Percentiles rank a stretch among this genome's conserved stretches.
phyloP scores from a whole-genome alignment of 176 grass and related monocot genomes.

The Aegilops umbellulata region DNA sequence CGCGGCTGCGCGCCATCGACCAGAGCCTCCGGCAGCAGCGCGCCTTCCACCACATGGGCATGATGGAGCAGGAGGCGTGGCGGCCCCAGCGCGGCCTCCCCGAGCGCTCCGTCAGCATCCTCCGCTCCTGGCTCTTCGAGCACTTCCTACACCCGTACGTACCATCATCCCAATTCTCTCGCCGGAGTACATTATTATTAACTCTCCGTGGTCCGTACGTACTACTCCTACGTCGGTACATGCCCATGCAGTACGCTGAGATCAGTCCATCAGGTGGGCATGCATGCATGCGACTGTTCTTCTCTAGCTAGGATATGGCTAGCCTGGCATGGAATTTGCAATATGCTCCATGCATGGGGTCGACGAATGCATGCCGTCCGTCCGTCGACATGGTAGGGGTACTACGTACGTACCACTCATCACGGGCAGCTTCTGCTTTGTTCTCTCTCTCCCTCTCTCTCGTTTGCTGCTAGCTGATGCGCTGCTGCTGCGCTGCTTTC shows the following conservation, averaged over 20 bases:
- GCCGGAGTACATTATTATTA: neutral
- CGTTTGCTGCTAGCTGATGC: neutral
- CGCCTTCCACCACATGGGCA: constrained; percentile 98
- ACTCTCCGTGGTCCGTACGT: neutral
- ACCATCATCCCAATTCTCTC: neutral
- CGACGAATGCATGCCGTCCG: too few relatives aligned
- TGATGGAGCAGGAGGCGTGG: constrained; percentile 99
- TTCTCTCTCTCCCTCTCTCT: neutral
- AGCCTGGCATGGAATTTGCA: neutral
- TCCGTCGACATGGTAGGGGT: neutral
- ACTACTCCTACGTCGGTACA: neutral
- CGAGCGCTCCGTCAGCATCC: constrained; percentile 82
- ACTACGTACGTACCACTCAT: neutral
- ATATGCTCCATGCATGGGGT: constrained; percentile 5
- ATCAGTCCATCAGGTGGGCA: neutral
- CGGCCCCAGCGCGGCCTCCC: constrained; percentile 93
- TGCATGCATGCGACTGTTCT: neutral
- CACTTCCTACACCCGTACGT: constrained; percentile 99
- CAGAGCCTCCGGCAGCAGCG: constrained; percentile 90
- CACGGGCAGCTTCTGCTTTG: constrained; percentile 53
- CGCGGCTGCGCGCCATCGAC: constrained; percentile 84
- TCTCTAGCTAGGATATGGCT: neutral
- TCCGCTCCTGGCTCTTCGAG: constrained; percentile 95
- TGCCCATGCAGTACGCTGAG: neutral
- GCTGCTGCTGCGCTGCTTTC: constrained; percentile 11